phyloP scores from a whole-genome alignment of 768 basidiomycete species.

The Agaricus blazei region DNA sequence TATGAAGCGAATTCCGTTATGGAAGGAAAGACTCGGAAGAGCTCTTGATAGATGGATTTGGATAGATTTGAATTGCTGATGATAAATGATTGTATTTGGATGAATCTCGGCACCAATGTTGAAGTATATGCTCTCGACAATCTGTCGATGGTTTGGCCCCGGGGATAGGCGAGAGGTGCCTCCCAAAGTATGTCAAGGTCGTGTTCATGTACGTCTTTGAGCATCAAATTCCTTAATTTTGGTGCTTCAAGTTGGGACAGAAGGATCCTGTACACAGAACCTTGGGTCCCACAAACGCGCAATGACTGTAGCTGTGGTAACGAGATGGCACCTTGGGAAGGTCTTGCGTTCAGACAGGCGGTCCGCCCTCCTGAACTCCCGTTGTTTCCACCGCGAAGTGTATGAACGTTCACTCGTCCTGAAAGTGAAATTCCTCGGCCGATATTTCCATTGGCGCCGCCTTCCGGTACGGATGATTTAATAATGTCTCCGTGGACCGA shows the following conservation, averaged over 20 bases:
- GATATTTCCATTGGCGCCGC: conserved; percentile 1
- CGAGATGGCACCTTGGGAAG: conserved; percentile 17
- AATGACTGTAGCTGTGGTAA: conserved; percentile 34
- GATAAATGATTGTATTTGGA: conserved; percentile 29
- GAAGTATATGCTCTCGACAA: not conserved
- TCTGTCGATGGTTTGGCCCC: not conserved
- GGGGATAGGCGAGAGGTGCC: not conserved
- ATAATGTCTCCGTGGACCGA: conserved; percentile 42
- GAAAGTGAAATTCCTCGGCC: not conserved
- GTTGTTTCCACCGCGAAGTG: not conserved
- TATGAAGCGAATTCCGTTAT: conserved; percentile 26
- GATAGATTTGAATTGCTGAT: conserved; percentile 40
- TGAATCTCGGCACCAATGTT: conserved; percentile 19
- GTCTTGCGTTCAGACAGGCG: conserved; percentile 14
- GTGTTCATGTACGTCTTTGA: conserved; percentile 36
- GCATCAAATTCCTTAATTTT: conserved; percentile 30
- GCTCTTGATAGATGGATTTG: conserved; percentile 18
- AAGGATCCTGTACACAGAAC: conserved; percentile 31
- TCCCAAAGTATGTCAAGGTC: conserved; percentile 36
- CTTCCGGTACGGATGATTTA: conserved; percentile 10
- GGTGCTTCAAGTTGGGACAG: conserved; percentile 35
- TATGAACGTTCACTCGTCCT: not conserved
- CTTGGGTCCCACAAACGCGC: conserved; percentile 34
- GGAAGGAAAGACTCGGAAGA: conserved; percentile 28
- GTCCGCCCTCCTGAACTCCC: not conserved